Evolutionary conservation across 768 basidiomycete species (phyloP).

Genomic region (Punctularia strigosozonata): DNA sequence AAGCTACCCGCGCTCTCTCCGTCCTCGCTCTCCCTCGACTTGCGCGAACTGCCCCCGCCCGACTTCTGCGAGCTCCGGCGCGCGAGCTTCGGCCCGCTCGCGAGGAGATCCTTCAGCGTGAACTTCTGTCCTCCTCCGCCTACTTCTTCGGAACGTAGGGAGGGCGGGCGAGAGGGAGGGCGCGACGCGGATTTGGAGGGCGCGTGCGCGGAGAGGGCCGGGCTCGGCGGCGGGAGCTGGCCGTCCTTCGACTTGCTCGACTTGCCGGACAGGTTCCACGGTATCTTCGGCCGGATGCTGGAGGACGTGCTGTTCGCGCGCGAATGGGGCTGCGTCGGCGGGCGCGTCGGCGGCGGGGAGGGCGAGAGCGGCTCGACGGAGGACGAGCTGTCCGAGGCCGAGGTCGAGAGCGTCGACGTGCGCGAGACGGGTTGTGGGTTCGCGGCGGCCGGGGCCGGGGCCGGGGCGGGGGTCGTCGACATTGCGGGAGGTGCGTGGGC

Average conservation of each 20-base stretch:
- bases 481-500: no score
- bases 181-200: slow-evolving; percentile 5
- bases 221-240: slow-evolving; percentile 1
- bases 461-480: no score
- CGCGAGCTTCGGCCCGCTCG: slow-evolving; percentile 59
- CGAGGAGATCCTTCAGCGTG: slow-evolving; percentile 74
- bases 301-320: slow-evolving; percentile 31
- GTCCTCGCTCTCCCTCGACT: slow-evolving; percentile 24
- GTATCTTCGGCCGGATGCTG: slow-evolving; percentile 15
- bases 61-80: slow-evolving; percentile 66
- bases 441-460: no score
- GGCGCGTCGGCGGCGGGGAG: slow-evolving; percentile 47
- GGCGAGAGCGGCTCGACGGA: slow-evolving; percentile 35
- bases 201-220: slow-evolving; percentile 1
- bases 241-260: slow-evolving; percentile 6
- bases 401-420: slow-evolving; percentile 28
- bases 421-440: no score
- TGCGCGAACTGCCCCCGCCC: slow-evolving; percentile 43
- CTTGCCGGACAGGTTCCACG: slow-evolving; percentile 7
- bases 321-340: slow-evolving; percentile 43
- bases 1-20: slow-evolving; percentile 46
- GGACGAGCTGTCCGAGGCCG: slow-evolving; percentile 25
- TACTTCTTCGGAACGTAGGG: slow-evolving; percentile 37
- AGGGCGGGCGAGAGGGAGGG: slow-evolving; percentile 18
- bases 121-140: slow-evolving; percentile 60